Evolutionary conservation across 78 protist genomes (phyloP).

Genomic region (Monosiga brevicollis): DNA sequence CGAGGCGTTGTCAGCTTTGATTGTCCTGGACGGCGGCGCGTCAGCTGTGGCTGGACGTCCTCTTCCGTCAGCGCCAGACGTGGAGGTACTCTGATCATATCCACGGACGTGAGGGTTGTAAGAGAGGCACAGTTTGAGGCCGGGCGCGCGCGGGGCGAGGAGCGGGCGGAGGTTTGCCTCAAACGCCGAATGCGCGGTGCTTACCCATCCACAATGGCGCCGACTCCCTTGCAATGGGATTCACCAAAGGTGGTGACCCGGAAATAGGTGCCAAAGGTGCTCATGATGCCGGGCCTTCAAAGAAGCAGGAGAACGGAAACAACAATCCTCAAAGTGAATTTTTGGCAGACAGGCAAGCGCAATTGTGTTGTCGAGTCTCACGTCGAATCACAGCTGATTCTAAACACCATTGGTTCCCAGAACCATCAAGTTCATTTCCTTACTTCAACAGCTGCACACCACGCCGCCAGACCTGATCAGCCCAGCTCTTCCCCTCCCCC

Average conservation of each 20-base stretch:
- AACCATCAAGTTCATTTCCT: neutral
- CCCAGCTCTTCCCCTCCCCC: neutral
- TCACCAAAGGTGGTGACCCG: constrained; percentile 77
- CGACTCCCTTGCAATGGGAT: constrained; percentile 62
- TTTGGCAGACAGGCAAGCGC: neutral
- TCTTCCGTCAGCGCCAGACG: constrained; percentile 42
- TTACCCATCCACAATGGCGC: constrained; percentile 23
- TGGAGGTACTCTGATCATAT: constrained; percentile 58
- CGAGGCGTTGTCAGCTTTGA: constrained; percentile 41
- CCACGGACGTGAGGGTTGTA: too few species aligned
- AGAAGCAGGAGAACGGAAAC: neutral
- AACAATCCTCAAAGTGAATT: neutral
- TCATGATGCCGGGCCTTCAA: constrained; percentile 1
- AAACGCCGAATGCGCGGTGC: too few species aligned
- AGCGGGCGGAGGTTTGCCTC: too few species aligned
- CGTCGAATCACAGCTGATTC: neutral
- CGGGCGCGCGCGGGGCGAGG: too few species aligned
- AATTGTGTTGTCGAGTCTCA: neutral
- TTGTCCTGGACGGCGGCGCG: constrained; percentile 70
- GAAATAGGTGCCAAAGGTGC: constrained; percentile 45
- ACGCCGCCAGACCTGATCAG: neutral
- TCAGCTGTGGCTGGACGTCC: constrained; percentile 61
- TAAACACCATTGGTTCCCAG: neutral
- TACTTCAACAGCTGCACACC: neutral
- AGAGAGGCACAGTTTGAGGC: too few species aligned